Conservation (phyloP, 768 basidiomycete genomes). For the Symmetrospora coprosmae region DNA sequence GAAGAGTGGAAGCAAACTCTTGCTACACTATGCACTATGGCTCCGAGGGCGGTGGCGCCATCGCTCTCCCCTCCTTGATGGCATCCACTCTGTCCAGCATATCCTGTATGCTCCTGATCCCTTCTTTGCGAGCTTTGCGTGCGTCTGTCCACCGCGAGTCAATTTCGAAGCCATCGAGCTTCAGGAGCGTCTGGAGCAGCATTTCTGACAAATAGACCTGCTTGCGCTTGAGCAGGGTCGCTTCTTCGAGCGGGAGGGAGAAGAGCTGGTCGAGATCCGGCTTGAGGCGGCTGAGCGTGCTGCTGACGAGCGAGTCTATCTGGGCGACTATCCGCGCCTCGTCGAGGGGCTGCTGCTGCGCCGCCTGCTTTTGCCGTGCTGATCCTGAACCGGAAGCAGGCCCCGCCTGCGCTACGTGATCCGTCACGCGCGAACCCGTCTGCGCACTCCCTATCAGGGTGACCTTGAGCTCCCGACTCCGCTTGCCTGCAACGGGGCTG, state of each 20-base stretch:
- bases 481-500: neutral
- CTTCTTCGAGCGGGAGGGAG: neutral
- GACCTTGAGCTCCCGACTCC: slow-evolving; percentile 6
- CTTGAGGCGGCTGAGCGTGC: slow-evolving; percentile 2
- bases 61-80: slow-evolving; percentile 3
- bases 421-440: slow-evolving; percentile 2
- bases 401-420: neutral
- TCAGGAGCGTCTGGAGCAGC: slow-evolving; percentile 37
- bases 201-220: slow-evolving; percentile 32
- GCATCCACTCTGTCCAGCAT: slow-evolving; percentile 36
- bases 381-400: neutral
- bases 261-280: neutral
- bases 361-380: neutral
- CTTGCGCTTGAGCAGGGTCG: slow-evolving; percentile 1
- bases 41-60: neutral
- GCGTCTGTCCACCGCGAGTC: slow-evolving; percentile 36
- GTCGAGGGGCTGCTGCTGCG: neutral
- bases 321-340: slow-evolving; percentile 2
- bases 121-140: slow-evolving; percentile 37
- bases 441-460: slow-evolving; percentile 19
- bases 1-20: too few species aligned
- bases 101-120: slow-evolving; percentile 37
- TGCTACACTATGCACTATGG: too few species aligned
- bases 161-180: slow-evolving; percentile 37
- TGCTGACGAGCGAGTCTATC: slow-evolving; percentile 3